Evolutionary conservation across 352 stramenopile species (phyloP).

Genomic region (Globisporangium emineosum): DNA sequence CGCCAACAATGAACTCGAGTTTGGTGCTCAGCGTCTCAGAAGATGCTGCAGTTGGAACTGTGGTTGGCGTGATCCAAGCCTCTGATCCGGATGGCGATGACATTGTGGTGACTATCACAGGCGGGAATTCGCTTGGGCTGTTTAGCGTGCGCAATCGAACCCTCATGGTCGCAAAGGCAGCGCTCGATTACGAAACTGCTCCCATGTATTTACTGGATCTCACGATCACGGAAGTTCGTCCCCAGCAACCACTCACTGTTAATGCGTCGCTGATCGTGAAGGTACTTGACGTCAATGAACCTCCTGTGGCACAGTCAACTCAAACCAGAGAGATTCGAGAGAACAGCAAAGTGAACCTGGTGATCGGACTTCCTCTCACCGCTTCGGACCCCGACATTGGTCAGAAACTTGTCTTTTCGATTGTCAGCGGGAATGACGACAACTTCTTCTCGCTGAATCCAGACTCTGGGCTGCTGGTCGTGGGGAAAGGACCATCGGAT

Average conservation of each 20-base stretch:
- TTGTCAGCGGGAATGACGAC: conserved; percentile 8
- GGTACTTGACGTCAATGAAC: conserved; percentile 27
- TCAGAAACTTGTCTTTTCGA: conserved; percentile 9
- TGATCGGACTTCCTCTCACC: conserved; percentile 13
- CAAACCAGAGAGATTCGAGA: conserved; percentile 23
- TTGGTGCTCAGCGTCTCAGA: conserved; percentile 22
- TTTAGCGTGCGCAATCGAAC: conserved; percentile 4
- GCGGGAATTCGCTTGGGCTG: conserved; percentile 5
- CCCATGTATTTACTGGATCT: conserved; percentile 4
- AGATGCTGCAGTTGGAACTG: conserved; percentile 7
- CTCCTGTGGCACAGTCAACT: conserved; percentile 14
- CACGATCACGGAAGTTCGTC: conserved; percentile 5
- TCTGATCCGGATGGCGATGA: conserved; percentile 9
- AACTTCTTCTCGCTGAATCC: conserved; percentile 6
- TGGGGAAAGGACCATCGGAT: conserved; percentile 9
- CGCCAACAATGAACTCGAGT: conserved; percentile 17
- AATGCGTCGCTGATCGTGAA: conserved; percentile 8
- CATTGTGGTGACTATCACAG: conserved; percentile 1
- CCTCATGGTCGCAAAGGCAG: conserved; percentile 6
- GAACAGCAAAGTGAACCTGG: conserved; percentile 19
- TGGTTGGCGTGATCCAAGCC: not conserved
- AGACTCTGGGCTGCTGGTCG: conserved; percentile 4
- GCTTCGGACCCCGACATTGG: conserved; percentile 7
- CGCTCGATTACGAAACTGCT: conserved; percentile 8
- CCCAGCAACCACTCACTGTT: not conserved